These are phyloP conservation scores for Penicillium expansum DNA, from an alignment of 2,329 filamentous ascomycete species.

Conservation along the genomic window DNA sequence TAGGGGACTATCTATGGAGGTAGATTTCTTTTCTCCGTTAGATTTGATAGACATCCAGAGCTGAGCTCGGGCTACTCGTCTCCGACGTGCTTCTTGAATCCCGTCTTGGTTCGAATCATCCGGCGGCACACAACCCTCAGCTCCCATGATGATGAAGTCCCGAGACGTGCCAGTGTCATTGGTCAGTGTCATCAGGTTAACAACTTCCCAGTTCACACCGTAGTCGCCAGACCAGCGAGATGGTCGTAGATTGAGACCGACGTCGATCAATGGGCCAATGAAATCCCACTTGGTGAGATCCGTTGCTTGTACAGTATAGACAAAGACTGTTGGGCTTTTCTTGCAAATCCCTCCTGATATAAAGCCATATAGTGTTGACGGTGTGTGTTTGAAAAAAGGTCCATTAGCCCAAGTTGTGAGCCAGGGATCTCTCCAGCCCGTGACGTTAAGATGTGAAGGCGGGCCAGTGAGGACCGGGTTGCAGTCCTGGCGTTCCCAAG, in stretches of 20 bases:
- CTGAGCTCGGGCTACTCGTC: slow-evolving; percentile 33
- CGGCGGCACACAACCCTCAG: slow-evolving; percentile 42
- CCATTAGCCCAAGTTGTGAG: slow-evolving; percentile 23
- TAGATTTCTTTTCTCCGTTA: neutral
- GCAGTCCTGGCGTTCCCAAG: slow-evolving; percentile 34
- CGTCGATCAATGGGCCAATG: slow-evolving; percentile 43
- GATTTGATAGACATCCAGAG: slow-evolving; percentile 48
- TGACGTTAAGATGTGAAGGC: slow-evolving; percentile 35
- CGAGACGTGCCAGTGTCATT: slow-evolving; percentile 28
- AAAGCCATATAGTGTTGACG: slow-evolving; percentile 44
- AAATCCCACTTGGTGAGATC: slow-evolving; percentile 48
- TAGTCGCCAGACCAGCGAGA: slow-evolving; percentile 51
- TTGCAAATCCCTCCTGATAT: slow-evolving; percentile 49
- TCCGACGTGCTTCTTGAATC: slow-evolving; percentile 12
- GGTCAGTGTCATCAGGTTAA: slow-evolving; percentile 46
- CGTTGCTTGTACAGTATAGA: slow-evolving; percentile 45
- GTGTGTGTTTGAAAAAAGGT: slow-evolving; percentile 2
- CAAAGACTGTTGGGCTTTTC: slow-evolving; percentile 46
- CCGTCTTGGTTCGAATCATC: slow-evolving; percentile 1
- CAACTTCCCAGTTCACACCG: slow-evolving; percentile 54
- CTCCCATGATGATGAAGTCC: slow-evolving; percentile 48
- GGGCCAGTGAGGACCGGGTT: slow-evolving; percentile 42
- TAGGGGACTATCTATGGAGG: slow-evolving; percentile 11
- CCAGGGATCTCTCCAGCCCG: slow-evolving; percentile 46
- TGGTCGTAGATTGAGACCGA: slow-evolving; percentile 40